Evolutionary conservation across 768 basidiomycete genomes (phyloP).

Genomic region (Calocybe gangraenosa): DNA sequence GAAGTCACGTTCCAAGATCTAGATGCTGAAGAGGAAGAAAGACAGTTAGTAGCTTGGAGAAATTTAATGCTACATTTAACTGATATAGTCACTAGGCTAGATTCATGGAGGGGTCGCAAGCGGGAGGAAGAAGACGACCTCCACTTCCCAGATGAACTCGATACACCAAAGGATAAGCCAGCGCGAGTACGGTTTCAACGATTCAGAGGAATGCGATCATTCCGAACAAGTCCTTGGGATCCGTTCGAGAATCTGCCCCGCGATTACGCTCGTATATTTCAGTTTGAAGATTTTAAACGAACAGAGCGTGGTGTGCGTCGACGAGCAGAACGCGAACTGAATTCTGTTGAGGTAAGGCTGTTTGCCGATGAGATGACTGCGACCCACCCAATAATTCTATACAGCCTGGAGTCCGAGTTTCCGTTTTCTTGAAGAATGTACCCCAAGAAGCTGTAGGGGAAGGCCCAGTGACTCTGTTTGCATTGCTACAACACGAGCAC

Average conservation of each 20-base stretch:
- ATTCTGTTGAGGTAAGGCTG: conserved; percentile 58
- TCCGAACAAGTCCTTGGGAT: conserved; percentile 97
- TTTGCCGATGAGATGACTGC: too few species aligned
- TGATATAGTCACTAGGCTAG: conserved; percentile 42
- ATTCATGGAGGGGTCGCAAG: conserved; percentile 63
- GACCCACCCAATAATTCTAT: too few species aligned
- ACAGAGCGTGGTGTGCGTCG: conserved; percentile 72
- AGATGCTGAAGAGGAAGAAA: conserved; percentile 79
- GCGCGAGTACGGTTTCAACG: conserved; percentile 85
- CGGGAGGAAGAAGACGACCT: conserved; percentile 78
- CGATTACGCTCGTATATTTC: conserved; percentile 94
- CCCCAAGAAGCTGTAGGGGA: conserved; percentile 53
- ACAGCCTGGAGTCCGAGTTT: conserved; percentile 81
- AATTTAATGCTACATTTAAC: conserved; percentile 6
- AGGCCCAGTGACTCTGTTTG: conserved; percentile 66
- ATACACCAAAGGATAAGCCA: conserved; percentile 83
- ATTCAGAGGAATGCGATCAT: conserved; percentile 86
- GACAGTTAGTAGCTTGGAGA: conserved; percentile 57
- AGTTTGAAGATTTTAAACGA: conserved; percentile 91
- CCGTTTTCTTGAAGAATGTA: conserved; percentile 70
- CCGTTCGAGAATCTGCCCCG: conserved; percentile 92
- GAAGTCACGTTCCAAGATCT: conserved; percentile 70
- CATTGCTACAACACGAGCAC: conserved; percentile 91
- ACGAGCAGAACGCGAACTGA: conserved; percentile 57
- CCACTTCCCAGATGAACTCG: conserved; percentile 94